Base-by-base conservation (phyloP, 192 early-diverging fungal genomes). In the Backusella liffmaniae region DNA sequence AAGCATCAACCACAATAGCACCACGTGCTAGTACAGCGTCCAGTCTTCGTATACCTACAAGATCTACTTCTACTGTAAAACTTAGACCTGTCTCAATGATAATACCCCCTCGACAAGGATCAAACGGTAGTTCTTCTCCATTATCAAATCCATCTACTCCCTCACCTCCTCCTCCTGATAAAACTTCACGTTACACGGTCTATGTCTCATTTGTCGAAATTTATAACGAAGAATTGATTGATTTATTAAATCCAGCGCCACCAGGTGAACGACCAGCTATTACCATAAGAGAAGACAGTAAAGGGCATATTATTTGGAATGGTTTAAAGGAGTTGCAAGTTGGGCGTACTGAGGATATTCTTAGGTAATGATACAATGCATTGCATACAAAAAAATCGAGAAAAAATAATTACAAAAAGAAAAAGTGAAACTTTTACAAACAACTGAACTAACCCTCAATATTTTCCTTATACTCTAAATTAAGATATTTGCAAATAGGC, bases 181-280 rank as follows among this genome's bases (percentile, higher is more conserved):
- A 76, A 66, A 30, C 75, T 12, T 35, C 76, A 6, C 76, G 76
- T 42, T 85, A 83, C 18, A 77, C 76, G 3, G 84, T 93, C 16
- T 82, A 83, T 29, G 94, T 97, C 13, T 96, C 95, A 12, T 98
- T 97, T 83, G 76, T 99, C 41, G 97, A 99, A 75, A 89, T 97
- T 5, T 97, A 99, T 85, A 99, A 99, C 81, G 97, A 99, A 74
- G 97, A 99, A 67, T 85, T 98, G 66, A 92, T 96, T 32, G 97
- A 99, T 81, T 83, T 99, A 35, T 81, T 98, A 51, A 92, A 91
- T 72, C 91, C 89, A 65, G 78, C 84, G 66, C 78, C 85, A 73
- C 78, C 81, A 71, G 87, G 86, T 10, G 83, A 84, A 67, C 79
- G 90, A 41, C 88, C 89, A 5, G 83, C 86, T 8, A 86, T 94